Evolutionary conservation across 2,329 filamentous ascomycete species (phyloP), one percentile per base, ranked within the genome.

Genomic region (Gaeumannomyces sp.): DNA sequence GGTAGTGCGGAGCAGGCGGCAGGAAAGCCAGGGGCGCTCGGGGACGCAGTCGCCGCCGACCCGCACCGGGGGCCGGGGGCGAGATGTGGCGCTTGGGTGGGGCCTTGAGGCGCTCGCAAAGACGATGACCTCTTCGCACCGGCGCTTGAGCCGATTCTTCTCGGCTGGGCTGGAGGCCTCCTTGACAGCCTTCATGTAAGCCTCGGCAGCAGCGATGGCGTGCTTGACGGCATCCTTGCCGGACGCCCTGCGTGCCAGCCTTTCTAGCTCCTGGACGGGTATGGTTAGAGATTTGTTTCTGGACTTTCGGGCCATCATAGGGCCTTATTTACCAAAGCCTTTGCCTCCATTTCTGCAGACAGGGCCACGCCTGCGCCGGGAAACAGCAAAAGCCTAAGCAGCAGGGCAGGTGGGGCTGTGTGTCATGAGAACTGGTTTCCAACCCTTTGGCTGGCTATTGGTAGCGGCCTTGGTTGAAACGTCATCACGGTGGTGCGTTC

Each of bases 41-140:
- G 19, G 19, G 45, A 8, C 45, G 45, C 19, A 50, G 45, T 11
- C 45, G 19, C 7, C 19, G 19, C 22, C 45, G 45, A 50, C n/a
- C 45, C 45, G 19, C 22, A 1, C 22, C 45, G 45, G 45, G 45
- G 14, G 45, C 7, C 19, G 22, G 45, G 19, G 22, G 22, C 45
- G 8, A 6, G 62, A 13, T 10, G 27, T 33, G 16, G 58, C 60
- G 11, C 59, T 28, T 66, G 31, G 33, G 59, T 27, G 63, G 16
- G 2, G 58, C 31, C 71, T 97, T 97, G 71, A 97, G 89, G 63
- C 79, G 81, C 76, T 97, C 93, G 92, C 93, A 66, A 83, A 79
- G 5, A 81, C 83, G 67, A 97, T 83, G 62, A 96, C 79, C 62
- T 88, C 83, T 70, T 87, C 83, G 75, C 89, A 91, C 77, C 89